Percentiles rank a stretch among this genome's conserved stretches.
Conservation (phyloP, 164 flowering plant species). For the Taxillus chinensis region DNA sequence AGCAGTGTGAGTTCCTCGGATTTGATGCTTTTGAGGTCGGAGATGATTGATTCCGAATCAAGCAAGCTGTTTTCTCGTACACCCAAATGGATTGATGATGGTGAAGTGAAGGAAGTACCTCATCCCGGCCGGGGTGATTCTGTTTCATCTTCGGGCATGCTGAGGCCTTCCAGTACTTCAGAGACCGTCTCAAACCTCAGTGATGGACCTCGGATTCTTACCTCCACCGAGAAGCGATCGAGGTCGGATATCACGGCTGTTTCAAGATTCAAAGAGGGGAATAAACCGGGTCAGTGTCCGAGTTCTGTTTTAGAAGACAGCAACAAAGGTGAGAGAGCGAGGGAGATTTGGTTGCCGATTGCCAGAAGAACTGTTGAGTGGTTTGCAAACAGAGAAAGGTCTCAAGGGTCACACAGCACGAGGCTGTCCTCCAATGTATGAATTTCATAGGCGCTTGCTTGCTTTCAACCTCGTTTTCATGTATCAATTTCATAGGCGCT, state of each 20-base stretch:
- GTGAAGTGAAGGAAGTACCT: constrained; percentile 10
- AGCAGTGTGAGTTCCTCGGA: constrained; percentile 75
- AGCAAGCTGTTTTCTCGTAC: constrained; percentile 31
- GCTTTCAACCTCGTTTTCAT: too few species aligned
- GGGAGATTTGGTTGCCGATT: constrained; percentile 54
- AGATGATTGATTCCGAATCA: constrained; percentile 37
- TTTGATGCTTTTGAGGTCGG: constrained; percentile 52
- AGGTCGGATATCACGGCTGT: constrained; percentile 62
- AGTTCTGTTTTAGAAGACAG: constrained; percentile 5
- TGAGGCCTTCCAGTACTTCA: constrained; percentile 15
- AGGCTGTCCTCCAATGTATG: not conserved
- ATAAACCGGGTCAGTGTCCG: constrained; percentile 7
- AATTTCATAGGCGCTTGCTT: too few species aligned
- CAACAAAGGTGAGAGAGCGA: constrained; percentile 23
- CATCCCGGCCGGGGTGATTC: too few species aligned
- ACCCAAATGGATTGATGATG: constrained; percentile 3
- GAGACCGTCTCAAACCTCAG: not conserved
- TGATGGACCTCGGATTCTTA: not conserved
- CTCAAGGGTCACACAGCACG: constrained; percentile 10
- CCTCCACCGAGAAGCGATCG: constrained; percentile 38
- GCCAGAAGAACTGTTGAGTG: constrained; percentile 52
- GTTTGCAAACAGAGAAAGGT: constrained; percentile 44
- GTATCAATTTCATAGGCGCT: too few species aligned
- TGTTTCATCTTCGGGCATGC: constrained; percentile 7
- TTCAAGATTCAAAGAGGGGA: constrained; percentile 34